Conservation (phyloP, 305 asterid genomes). For the Fraxinus platypoda region DNA sequence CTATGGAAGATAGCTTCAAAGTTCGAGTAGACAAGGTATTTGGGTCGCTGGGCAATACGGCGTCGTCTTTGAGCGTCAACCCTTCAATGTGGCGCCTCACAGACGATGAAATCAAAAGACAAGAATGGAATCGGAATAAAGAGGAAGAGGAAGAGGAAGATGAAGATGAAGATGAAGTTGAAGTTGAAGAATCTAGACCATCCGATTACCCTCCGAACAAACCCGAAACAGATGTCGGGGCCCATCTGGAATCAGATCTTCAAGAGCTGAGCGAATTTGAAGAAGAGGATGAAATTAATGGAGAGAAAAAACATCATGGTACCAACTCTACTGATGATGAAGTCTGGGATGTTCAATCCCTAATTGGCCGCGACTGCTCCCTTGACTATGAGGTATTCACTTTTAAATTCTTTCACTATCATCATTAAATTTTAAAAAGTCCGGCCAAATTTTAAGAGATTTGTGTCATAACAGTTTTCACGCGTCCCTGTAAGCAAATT, state of each 20-base stretch:
- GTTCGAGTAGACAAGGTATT: constrained; percentile 82
- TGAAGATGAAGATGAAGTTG: neutral
- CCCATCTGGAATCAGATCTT: constrained; percentile 31
- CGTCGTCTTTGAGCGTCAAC: constrained; percentile 35
- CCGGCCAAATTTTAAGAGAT: neutral
- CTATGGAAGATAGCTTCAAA: constrained; percentile 80
- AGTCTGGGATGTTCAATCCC: constrained; percentile 55
- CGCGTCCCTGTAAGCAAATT: neutral
- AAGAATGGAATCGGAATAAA: constrained; percentile 51
- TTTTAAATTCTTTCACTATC: neutral
- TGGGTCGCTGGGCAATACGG: constrained; percentile 49
- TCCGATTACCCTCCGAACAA: constrained; percentile 12
- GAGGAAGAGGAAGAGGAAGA: constrained; percentile 20
- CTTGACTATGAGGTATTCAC: constrained; percentile 73
- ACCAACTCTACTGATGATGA: constrained; percentile 33
- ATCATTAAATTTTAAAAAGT: neutral
- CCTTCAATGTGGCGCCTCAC: constrained; percentile 65
- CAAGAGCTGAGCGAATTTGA: constrained; percentile 32
- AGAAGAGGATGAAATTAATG: constrained; percentile 34
- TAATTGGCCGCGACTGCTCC: constrained; percentile 78
- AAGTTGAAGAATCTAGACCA: constrained; percentile 26
- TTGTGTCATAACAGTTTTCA: neutral
- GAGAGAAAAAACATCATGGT: constrained; percentile 25
- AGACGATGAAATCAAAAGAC: constrained; percentile 68
- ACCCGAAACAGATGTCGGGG: neutral